phyloP scores from a whole-genome alignment of 73 alveolate species.

The Tetrahymena malaccensis region DNA sequence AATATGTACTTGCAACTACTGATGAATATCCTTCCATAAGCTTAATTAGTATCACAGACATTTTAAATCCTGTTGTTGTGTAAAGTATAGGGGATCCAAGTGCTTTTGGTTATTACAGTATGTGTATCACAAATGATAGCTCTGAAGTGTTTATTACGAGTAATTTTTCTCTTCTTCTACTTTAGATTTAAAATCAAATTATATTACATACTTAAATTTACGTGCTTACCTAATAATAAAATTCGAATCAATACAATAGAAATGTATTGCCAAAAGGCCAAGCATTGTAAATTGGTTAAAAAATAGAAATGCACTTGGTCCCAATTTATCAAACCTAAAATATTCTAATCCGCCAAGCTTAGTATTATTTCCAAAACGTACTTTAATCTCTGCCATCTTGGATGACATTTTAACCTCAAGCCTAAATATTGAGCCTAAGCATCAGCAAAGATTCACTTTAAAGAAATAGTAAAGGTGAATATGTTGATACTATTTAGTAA shows the following conservation, averaged over 20 bases:
- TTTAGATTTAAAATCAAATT: not conserved
- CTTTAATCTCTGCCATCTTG: not conserved
- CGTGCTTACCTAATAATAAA: not conserved
- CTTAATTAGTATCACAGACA: not conserved
- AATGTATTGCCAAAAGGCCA: not conserved
- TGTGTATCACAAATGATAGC: not conserved
- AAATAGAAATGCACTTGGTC: not conserved
- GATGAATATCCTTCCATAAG: not conserved
- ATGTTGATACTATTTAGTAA: not conserved
- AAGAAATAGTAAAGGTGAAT: not conserved
- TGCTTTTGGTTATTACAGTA: not conserved
- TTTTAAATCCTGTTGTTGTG: not conserved
- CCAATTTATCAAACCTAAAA: not conserved
- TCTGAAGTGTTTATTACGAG: not conserved
- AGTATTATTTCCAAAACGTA: not conserved
- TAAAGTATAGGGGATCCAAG: not conserved
- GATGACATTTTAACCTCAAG: not conserved
- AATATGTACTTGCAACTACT: not conserved
- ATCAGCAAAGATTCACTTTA: not conserved
- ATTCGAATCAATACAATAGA: not conserved
- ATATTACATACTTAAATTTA: not conserved
- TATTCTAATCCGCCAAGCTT: not conserved
- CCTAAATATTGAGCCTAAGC: not conserved
- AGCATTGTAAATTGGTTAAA: not conserved
- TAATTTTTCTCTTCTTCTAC: not conserved